A percentile compares a stretch with the other conserved stretches of the same genome.
These are phyloP conservation scores for Globisporangium paroecandrum DNA, from an alignment of 352 stramenopile species.

Conservation along the genomic window DNA sequence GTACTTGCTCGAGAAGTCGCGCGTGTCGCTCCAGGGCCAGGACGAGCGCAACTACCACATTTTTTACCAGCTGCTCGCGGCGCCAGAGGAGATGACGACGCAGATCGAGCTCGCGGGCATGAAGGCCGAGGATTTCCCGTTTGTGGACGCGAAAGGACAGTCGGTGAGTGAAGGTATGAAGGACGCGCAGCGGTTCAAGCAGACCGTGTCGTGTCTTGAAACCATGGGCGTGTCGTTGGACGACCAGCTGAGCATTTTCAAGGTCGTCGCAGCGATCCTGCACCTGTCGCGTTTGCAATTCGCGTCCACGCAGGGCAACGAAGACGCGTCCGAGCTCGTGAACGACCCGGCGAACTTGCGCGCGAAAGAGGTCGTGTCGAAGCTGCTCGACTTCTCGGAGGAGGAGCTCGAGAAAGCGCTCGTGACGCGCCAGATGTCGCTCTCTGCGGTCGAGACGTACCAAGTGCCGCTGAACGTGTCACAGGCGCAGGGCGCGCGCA, in stretches of 20 bases:
- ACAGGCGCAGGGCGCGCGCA: conserved; percentile 74
- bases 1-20: conserved; percentile 87
- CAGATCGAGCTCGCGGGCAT: conserved; percentile 72
- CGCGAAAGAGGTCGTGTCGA: conserved; percentile 45
- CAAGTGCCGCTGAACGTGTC: conserved; percentile 82
- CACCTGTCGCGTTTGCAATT: conserved; percentile 81
- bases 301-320: conserved; percentile 43
- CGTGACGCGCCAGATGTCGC: conserved; percentile 76
- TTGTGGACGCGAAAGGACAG: conserved; percentile 51
- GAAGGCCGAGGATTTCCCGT: conserved; percentile 78
- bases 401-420: conserved; percentile 69
- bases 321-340: conserved; percentile 63
- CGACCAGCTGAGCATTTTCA: conserved; percentile 76
- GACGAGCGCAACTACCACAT: conserved; percentile 99
- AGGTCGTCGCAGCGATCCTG: conserved; percentile 77
- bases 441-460: conserved; percentile 78
- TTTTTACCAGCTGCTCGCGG: conserved; percentile 95
- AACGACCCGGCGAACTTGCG: conserved; percentile 46
- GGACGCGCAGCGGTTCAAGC: conserved; percentile 66
- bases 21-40: conserved; percentile 87
- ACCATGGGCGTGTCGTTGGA: conserved; percentile 67
- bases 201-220: conserved; percentile 73
- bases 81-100: conserved; percentile 41
- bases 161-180: conserved; percentile 58
- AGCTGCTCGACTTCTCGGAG: conserved; percentile 64